phyloP scores from a whole-genome alignment of 768 basidiomycete species.

The Mycena maculata region DNA sequence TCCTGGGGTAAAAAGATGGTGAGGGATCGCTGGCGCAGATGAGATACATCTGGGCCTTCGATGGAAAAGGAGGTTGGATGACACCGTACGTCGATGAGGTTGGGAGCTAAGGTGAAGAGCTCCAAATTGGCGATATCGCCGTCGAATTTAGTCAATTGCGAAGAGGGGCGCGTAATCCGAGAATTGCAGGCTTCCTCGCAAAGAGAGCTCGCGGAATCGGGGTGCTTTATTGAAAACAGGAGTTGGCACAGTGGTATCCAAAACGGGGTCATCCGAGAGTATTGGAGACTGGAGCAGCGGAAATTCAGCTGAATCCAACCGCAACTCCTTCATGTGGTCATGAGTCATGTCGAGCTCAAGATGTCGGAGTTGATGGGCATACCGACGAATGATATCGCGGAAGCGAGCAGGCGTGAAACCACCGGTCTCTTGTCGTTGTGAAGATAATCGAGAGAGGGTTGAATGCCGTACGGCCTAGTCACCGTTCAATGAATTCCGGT shows the following conservation, averaged over 20 bases:
- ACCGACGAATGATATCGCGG: background rate
- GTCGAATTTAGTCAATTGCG: conserved; percentile 10
- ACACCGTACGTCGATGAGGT: conserved; percentile 1
- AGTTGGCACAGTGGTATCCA: no score
- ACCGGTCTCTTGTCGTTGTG: background rate
- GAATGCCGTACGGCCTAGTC: background rate
- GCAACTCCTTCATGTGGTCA: no score
- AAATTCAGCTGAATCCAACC: no score
- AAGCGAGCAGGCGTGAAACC: background rate
- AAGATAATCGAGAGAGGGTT: background rate
- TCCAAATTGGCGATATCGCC: background rate
- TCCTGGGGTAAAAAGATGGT: background rate
- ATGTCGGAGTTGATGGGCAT: no score
- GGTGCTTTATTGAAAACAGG: background rate
- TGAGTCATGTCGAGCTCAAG: no score
- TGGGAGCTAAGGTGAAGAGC: background rate
- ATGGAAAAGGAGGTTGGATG: background rate
- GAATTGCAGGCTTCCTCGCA: background rate
- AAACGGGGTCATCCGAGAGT: no score
- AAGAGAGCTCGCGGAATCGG: background rate
- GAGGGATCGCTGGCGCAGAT: background rate
- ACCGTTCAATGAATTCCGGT: background rate
- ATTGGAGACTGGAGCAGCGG: no score
- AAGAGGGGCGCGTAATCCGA: background rate
- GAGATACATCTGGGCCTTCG: background rate